Evolutionary conservation across 2,329 filamentous ascomycete genomes (phyloP).

Genomic region (Alternaria alternata): DNA sequence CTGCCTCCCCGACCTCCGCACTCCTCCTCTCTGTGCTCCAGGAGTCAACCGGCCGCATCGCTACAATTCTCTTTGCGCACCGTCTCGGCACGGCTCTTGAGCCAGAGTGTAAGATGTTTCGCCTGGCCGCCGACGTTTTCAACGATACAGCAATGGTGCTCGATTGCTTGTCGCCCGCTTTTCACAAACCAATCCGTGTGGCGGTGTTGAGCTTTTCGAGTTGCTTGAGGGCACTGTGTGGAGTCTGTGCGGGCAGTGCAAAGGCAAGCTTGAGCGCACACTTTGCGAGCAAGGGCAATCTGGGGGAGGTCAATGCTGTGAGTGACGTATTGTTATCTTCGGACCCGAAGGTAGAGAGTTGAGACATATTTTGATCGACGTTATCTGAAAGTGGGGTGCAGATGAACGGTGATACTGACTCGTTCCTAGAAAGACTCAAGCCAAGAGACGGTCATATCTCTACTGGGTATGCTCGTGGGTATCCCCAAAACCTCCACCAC

Average conservation of each 20-base stretch:
- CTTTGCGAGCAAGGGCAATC: slow-evolving; percentile 85
- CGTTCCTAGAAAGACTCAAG: slow-evolving; percentile 77
- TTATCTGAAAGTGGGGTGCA: background rate
- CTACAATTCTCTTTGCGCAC: slow-evolving; percentile 87
- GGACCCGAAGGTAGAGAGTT: background rate
- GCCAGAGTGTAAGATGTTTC: slow-evolving; percentile 89
- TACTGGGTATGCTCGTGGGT: slow-evolving; percentile 80
- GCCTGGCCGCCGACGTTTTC: slow-evolving; percentile 85
- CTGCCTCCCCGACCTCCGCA: slow-evolving; percentile 79
- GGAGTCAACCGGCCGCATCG: slow-evolving; percentile 80
- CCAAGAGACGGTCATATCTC: slow-evolving; percentile 91
- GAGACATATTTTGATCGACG: background rate
- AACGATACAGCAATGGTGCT: slow-evolving; percentile 87
- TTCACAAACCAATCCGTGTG: slow-evolving; percentile 68
- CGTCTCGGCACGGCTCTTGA: slow-evolving; percentile 82
- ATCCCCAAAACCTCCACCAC: slow-evolving; percentile 10
- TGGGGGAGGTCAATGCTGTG: slow-evolving; percentile 89
- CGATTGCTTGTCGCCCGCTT: slow-evolving; percentile 80
- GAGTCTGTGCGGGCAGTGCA: slow-evolving; percentile 86
- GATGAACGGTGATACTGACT: background rate
- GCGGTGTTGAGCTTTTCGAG: slow-evolving; percentile 65
- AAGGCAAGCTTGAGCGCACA: slow-evolving; percentile 93
- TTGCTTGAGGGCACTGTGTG: slow-evolving; percentile 74
- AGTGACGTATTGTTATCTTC: slow-evolving; percentile 31
- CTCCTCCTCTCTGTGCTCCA: slow-evolving; percentile 84